phyloP scores from a whole-genome alignment of 805 yeast species.

The Candida loeiensis region DNA sequence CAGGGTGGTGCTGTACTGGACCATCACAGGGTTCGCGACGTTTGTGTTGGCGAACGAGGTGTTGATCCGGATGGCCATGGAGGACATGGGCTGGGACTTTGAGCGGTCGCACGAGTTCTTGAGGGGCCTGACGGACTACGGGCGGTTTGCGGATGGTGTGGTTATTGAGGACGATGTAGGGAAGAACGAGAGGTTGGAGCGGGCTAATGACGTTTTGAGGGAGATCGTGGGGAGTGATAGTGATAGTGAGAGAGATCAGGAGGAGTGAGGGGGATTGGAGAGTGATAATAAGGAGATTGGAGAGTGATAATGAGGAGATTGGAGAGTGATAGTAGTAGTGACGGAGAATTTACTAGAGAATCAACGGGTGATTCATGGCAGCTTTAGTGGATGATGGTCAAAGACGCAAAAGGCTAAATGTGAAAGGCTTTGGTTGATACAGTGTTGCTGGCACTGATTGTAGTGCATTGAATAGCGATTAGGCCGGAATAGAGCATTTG shows the following conservation, averaged over 20 bases:
- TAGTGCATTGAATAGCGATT: no score
- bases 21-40: slow-evolving; percentile 49
- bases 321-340: slow-evolving; percentile 1
- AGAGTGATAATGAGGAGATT: not conserved
- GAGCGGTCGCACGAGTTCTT: slow-evolving; percentile 47
- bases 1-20: slow-evolving; percentile 58
- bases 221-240: slow-evolving; percentile 3
- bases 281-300: not conserved
- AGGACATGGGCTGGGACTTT: slow-evolving; percentile 37
- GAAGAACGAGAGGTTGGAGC: slow-evolving; percentile 5
- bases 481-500: no score
- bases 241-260: not conserved
- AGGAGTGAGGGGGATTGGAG: not conserved
- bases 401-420: no score
- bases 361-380: no score
- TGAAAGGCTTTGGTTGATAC: no score
- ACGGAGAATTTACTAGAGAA: no score
- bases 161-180: slow-evolving; percentile 29
- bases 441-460: no score
- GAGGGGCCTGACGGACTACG: slow-evolving; percentile 47
- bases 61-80: slow-evolving; percentile 46
- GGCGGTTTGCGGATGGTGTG: slow-evolving; percentile 31
- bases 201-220: slow-evolving; percentile 1
- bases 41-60: slow-evolving; percentile 66
- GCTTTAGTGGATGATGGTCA: no score